These are phyloP conservation scores for Colletotrichum liriopes DNA, from an alignment of 2,329 filamentous ascomycete genomes.

Conservation along the genomic window DNA sequence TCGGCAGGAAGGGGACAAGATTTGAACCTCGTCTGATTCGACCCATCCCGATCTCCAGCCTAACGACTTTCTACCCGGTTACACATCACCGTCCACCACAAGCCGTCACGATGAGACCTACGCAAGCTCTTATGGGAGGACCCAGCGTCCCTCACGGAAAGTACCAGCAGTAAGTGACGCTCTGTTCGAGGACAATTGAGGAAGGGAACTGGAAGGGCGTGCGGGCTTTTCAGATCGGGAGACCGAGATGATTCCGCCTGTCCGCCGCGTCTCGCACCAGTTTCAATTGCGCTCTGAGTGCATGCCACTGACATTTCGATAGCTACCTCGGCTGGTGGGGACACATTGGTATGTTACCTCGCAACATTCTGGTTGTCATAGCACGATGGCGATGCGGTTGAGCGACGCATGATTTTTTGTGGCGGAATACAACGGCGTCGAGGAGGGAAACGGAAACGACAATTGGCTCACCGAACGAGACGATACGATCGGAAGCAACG, in stretches of 20 bases:
- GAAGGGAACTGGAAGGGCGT: constrained; percentile 32
- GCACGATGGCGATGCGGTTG: constrained; percentile 14
- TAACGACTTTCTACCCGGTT: constrained; percentile 18
- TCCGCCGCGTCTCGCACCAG: not conserved
- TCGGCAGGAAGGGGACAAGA: constrained; percentile 50
- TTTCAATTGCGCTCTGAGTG: constrained; percentile 7
- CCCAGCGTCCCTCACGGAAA: constrained; percentile 60
- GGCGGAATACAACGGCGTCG: not conserved
- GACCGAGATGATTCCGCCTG: not conserved
- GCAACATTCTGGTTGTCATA: not conserved
- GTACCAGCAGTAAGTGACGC: constrained; percentile 59
- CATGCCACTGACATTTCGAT: constrained; percentile 46
- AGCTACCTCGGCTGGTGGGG: constrained; percentile 86
- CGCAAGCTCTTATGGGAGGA: constrained; percentile 57
- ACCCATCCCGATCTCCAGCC: constrained; percentile 28
- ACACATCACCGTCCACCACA: constrained; percentile 40
- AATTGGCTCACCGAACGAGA: not conserved
- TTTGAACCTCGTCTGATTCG: constrained; percentile 46
- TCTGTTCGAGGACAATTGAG: constrained; percentile 28
- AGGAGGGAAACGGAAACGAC: not conserved
- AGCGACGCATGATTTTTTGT: constrained; percentile 1
- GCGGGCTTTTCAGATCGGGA: constrained; percentile 51
- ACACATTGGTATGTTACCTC: constrained; percentile 71
- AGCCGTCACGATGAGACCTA: constrained; percentile 58
- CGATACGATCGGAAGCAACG: not conserved